Evolutionary conservation across 495 filamentous ascomycete genomes (phyloP), one percentile per base, ranked within the genome.

Genomic region (Bryoglossum gracile): DNA sequence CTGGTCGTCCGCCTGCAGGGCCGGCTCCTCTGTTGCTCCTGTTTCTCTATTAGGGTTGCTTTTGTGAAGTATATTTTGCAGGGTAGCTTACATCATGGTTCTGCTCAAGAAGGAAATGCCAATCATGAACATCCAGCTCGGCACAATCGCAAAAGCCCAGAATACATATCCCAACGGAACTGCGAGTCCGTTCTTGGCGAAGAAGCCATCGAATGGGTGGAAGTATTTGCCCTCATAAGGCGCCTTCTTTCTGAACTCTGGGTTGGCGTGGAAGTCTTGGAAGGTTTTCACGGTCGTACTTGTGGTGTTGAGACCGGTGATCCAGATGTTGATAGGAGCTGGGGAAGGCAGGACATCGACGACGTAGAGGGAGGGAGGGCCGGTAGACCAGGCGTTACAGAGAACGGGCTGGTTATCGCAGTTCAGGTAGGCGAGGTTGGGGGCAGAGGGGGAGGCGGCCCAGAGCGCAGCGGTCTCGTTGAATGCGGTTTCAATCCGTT

Each of bases 381-480:
- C 79, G 43, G 83, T 78, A 38, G 80, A 80, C 90, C 87, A 94
- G 43, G 71, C 66, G 59, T 87, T 81, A 76, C 90, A 96, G 25
- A 96, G 82, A 26, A 92, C 73, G 34, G 76, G 75, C 56, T 90
- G 70, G 46, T 75, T 61, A 45, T 96, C 90, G 61, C 90, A 96
- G 70, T 94, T 76, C 56, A 94, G 56, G 53, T 76, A 67, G 34
- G 71, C 89, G 36, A 91, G 76, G 51, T 86, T 72, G 9, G 88
- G 89, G 10, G 83, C 62, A 38, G 77, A 77, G 8, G 80, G 75
- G 43, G 80, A 73, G 10, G 72, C 71, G 30, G 84, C 71, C 64
- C 94, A 81, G 48, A 85, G 70, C 23, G 72, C 64, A 3, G 81
- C 79, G 39, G 86, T 80, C 69, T 89, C 77, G 55, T 70, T 68